These are phyloP conservation scores for Piper betle DNA, from an alignment of 164 flowering plant genomes.

Conservation along the genomic window DNA sequence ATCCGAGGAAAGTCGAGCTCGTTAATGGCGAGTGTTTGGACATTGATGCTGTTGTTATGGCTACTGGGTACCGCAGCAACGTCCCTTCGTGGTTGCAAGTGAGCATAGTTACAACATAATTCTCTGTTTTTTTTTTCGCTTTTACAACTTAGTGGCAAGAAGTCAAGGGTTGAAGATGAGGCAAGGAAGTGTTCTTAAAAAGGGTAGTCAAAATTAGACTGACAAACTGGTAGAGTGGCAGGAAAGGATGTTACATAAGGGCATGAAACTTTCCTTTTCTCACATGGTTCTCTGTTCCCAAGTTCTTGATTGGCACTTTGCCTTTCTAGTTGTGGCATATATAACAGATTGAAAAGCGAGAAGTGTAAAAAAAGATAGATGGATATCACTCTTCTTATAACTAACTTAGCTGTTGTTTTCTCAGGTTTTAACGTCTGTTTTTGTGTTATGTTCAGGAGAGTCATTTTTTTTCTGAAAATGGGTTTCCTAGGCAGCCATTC, in stretches of 20 bases:
- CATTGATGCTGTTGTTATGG: slow-evolving; percentile 61
- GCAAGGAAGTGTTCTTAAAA: neutral
- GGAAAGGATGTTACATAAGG: neutral
- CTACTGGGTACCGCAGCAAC: slow-evolving; percentile 32
- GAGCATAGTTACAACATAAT: slow-evolving; percentile 3
- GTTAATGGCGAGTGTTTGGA: slow-evolving; percentile 44
- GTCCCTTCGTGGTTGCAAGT: slow-evolving; percentile 90
- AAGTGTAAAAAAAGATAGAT: no score
- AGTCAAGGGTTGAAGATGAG: neutral
- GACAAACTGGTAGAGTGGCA: neutral
- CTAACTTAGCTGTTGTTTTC: neutral
- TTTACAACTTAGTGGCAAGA: no score
- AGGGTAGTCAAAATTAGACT: neutral
- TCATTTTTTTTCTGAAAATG: slow-evolving; percentile 60
- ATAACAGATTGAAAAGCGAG: no score
- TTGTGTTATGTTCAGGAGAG: slow-evolving; percentile 33
- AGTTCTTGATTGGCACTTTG: no score
- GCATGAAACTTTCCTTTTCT: neutral
- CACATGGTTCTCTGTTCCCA: neutral
- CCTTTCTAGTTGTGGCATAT: no score
- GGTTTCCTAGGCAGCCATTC: slow-evolving; percentile 56
- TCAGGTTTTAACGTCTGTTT: neutral
- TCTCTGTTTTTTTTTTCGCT: neutral
- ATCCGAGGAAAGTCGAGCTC: slow-evolving; percentile 15
- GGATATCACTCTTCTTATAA: no score